Conservation (phyloP, 768 basidiomycete genomes). For the Glaciozyma martinii region DNA sequence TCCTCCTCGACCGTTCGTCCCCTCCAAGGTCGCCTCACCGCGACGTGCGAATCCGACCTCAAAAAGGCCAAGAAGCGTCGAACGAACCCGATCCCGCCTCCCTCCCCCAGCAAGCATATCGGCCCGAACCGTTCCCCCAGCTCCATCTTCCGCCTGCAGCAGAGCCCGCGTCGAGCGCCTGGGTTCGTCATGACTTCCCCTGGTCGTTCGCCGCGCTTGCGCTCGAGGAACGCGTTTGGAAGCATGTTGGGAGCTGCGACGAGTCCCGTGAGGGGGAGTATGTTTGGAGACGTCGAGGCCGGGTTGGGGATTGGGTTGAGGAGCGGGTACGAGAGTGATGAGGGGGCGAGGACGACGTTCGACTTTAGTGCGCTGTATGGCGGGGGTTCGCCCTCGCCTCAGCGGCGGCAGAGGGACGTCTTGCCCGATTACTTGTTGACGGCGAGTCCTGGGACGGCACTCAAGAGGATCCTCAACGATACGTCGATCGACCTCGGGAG, state of each 20-base stretch:
- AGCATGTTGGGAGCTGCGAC: constrained; percentile 7
- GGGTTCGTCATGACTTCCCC: constrained; percentile 19
- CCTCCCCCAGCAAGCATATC: constrained; percentile 27
- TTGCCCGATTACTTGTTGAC: constrained; percentile 29
- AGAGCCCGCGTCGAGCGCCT: background rate
- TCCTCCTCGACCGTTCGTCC: constrained; percentile 8
- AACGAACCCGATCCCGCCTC: constrained; percentile 16
- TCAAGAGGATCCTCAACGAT: constrained; percentile 30
- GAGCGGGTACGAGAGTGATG: constrained; percentile 12
- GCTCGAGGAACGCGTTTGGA: constrained; percentile 12
- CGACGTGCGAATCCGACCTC: constrained; percentile 30
- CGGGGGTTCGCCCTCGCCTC: constrained; percentile 19
- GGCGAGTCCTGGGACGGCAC: constrained; percentile 31
- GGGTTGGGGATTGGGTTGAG: background rate
- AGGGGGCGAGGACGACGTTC: background rate
- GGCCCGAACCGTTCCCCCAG: constrained; percentile 20
- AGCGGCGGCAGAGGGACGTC: background rate
- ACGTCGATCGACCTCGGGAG: constrained; percentile 18
- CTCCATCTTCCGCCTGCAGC: constrained; percentile 4
- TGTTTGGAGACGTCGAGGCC: too few species aligned
- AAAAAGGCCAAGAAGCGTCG: constrained; percentile 9
- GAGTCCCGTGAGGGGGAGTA: background rate
- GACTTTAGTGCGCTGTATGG: constrained; percentile 15
- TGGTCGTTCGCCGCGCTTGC: constrained; percentile 17
- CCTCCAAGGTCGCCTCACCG: constrained; percentile 27